Base-by-base conservation (phyloP, 2,329 filamentous ascomycete genomes). In the Fonsecaea monophora region DNA sequence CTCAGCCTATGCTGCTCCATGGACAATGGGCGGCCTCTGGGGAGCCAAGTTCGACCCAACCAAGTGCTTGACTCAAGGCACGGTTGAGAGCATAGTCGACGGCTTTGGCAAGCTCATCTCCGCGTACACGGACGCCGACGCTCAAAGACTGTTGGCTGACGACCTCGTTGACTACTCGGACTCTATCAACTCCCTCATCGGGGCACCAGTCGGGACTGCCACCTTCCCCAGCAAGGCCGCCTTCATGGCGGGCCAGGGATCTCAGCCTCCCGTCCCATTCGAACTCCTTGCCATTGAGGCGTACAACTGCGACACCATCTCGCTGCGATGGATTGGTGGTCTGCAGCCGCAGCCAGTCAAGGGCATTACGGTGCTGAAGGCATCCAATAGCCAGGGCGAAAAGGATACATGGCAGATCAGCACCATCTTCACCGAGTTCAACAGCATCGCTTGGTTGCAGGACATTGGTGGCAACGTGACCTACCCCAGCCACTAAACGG, bases 371-470 rank as follows among this genome's bases (percentile, higher is more conserved):
- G 73, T 77, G 61, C 62, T 77, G 18, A 70, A 69, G n/a, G 70
- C 72, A 50, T 66, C 69, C 32, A 69, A 69, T 59, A 45, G 67
- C 40, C 50, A 62, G 25, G 61, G 59, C 10, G 18, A 68, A 48
- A 62, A 66, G 3, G 72, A 71, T 15, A 67, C 64, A 32, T 78
- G 76, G 77, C 74, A 74, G 70, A 72, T 79, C 65, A 69, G 73
- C 68, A 73, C 64, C 60, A 66, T 78, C 15, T 75, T 73, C 40
- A 76, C 75, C 37, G 77, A 79, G 70, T 78, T 78, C 70, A 78
- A 79, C 72, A 70, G 68, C 64, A 60, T 67, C 25, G 35, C 68
- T 34, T 71, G 69, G 69, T 48, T 68, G 48, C 57, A 68, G 62
- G 68, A 69, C 35, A 68, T 70, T n/a, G 69, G 69, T 48, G 69